Conservation (phyloP, 2,329 filamentous ascomycete species). For the Berkeleyomyces rouxiae region DNA sequence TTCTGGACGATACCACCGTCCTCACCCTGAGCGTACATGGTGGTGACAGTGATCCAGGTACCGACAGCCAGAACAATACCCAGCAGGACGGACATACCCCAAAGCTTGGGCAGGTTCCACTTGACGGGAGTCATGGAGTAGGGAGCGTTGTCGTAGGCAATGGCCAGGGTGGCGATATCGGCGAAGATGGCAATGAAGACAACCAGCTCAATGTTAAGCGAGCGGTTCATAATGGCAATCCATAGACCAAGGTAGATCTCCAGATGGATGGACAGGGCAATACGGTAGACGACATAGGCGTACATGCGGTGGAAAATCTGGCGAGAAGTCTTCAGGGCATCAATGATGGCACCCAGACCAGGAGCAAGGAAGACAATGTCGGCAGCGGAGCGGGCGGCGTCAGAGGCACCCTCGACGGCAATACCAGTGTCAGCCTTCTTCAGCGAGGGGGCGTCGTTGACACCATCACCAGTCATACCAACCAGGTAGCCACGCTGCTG, state of each 20-base stretch:
- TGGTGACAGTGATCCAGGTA: slow-evolving; percentile 79
- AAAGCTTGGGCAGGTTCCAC: slow-evolving; percentile 83
- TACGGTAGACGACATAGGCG: slow-evolving; percentile 89
- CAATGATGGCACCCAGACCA: slow-evolving; percentile 81
- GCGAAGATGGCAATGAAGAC: slow-evolving; percentile 94
- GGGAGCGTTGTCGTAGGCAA: slow-evolving; percentile 84
- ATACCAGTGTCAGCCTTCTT: slow-evolving; percentile 97
- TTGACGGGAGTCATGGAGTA: slow-evolving; percentile 77
- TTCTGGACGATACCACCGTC: slow-evolving; percentile 80
- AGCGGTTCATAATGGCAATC: slow-evolving; percentile 76
- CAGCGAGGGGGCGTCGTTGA: slow-evolving; percentile 82
- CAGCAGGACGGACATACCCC: slow-evolving; percentile 78
- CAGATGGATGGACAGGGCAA: slow-evolving; percentile 77
- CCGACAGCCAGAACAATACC: slow-evolving; percentile 66
- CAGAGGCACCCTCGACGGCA: slow-evolving; percentile 80
- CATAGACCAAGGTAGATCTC: slow-evolving; percentile 84
- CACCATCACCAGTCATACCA: slow-evolving; percentile 92
- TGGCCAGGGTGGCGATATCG: slow-evolving; percentile 79
- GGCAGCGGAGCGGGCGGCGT: slow-evolving; percentile 77
- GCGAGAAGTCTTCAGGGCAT: slow-evolving; percentile 79
- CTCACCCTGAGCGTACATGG: slow-evolving; percentile 50
- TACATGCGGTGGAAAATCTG: slow-evolving; percentile 98
- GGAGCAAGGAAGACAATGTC: slow-evolving; percentile 90
- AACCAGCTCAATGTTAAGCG: slow-evolving; percentile 70
- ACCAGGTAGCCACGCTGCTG: slow-evolving; percentile 87